These are phyloP conservation scores for Aspergillus fijiensis DNA, from an alignment of 2,329 filamentous ascomycete genomes.

Conservation along the genomic window DNA sequence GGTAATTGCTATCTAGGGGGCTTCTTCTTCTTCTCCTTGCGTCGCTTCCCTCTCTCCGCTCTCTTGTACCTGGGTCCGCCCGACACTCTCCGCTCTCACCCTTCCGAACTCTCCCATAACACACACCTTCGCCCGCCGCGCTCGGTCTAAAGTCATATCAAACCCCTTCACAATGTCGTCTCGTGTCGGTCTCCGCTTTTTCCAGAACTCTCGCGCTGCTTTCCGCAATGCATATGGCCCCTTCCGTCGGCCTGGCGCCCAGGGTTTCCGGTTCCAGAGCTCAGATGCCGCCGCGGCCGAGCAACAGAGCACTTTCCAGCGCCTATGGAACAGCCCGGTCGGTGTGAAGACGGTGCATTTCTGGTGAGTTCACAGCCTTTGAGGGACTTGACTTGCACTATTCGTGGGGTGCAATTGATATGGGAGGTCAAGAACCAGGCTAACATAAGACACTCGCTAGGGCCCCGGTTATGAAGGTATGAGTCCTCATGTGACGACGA, in stretches of 20 bases:
- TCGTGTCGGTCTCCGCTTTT: slow-evolving; percentile 59
- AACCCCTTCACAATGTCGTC: slow-evolving; percentile 49
- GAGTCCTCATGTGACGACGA: slow-evolving; percentile 10
- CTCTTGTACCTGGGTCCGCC: not conserved
- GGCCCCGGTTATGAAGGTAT: slow-evolving; percentile 89
- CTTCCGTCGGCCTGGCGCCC: slow-evolving; percentile 52
- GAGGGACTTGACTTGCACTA: not conserved
- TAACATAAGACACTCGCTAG: slow-evolving; percentile 45
- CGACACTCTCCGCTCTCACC: slow-evolving; percentile 9
- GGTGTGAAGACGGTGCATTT: slow-evolving; percentile 96
- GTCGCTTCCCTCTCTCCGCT: not conserved
- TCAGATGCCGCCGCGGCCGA: slow-evolving; percentile 53
- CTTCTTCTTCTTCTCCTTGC: not conserved
- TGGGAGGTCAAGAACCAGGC: not conserved
- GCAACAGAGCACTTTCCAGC: slow-evolving; percentile 61
- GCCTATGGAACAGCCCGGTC: slow-evolving; percentile 79
- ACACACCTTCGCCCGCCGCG: slow-evolving; percentile 11
- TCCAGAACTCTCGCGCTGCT: slow-evolving; percentile 51
- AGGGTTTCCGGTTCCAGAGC: slow-evolving; percentile 68
- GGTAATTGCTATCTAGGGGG: not conserved
- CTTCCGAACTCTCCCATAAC: slow-evolving; percentile 16
- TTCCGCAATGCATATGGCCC: slow-evolving; percentile 56
- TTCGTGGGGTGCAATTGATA: not conserved
- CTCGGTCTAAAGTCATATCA: slow-evolving; percentile 6
- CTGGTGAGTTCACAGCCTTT: slow-evolving; percentile 60